phyloP scores from a whole-genome alignment of 2,329 filamentous ascomycete species.

The Alternaria sp. region DNA sequence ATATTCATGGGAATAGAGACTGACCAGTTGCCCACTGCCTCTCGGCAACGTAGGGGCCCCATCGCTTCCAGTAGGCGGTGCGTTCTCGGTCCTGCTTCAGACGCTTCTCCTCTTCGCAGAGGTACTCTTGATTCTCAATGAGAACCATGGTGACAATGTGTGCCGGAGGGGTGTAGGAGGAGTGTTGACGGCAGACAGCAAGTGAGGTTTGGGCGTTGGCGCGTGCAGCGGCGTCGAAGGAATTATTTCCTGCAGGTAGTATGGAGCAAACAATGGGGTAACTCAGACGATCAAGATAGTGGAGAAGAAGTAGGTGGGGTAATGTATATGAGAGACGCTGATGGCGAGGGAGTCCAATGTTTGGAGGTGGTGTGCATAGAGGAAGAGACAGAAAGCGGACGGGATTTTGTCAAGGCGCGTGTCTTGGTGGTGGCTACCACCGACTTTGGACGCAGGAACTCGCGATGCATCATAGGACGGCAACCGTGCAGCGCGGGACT shows the following conservation, averaged over 20 bases:
- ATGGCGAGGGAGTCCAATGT: slow-evolving; percentile 12
- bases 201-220: slow-evolving; percentile 19
- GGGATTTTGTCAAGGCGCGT: slow-evolving; percentile 26
- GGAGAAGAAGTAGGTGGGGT: slow-evolving; percentile 7
- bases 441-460: slow-evolving; percentile 40
- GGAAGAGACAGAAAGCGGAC: slow-evolving; percentile 13
- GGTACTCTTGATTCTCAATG: slow-evolving; percentile 84
- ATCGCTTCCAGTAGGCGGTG: slow-evolving; percentile 96
- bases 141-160: slow-evolving; percentile 72
- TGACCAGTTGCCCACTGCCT: slow-evolving; percentile 92
- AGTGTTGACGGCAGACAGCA: slow-evolving; percentile 8
- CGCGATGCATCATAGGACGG: slow-evolving; percentile 37
- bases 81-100: slow-evolving; percentile 84
- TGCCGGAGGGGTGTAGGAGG: slow-evolving; percentile 10
- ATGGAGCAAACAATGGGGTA: slow-evolving; percentile 30
- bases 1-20: slow-evolving; percentile 27
- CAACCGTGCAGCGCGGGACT: slow-evolving; percentile 30
- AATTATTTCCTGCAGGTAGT: slow-evolving; percentile 23
- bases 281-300: slow-evolving; percentile 19
- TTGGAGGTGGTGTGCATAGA: slow-evolving; percentile 8
- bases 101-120: slow-evolving; percentile 88
- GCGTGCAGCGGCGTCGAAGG: slow-evolving; percentile 32
- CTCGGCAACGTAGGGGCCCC: slow-evolving; percentile 93
- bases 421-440: slow-evolving; percentile 25
- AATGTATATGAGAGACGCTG: slow-evolving; percentile 1